phyloP scores from a whole-genome alignment of 2,329 filamentous ascomycete species.

The Pleoardoris graminearum region DNA sequence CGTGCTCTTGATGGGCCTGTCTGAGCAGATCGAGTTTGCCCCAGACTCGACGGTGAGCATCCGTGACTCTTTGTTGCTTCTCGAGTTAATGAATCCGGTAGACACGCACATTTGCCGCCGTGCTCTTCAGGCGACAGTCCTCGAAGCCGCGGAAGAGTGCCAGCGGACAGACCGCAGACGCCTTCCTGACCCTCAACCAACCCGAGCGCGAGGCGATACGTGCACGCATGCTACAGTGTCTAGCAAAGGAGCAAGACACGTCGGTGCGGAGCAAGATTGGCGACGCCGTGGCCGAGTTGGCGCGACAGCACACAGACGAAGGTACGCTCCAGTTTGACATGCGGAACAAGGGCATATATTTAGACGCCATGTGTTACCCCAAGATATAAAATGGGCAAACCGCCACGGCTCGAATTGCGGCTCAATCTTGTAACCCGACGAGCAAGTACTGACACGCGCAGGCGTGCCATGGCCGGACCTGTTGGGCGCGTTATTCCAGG shows the following conservation, averaged over 20 bases:
- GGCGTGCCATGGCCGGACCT: constrained; percentile 89
- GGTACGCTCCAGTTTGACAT: constrained; percentile 59
- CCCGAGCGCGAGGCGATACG: constrained; percentile 79
- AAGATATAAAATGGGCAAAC: no score
- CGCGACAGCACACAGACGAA: constrained; percentile 90
- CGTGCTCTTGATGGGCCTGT: constrained; percentile 88
- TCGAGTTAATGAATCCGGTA: constrained; percentile 44
- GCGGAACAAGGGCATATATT: not conserved
- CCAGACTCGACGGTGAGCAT: constrained; percentile 69
- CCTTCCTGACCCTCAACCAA: constrained; percentile 77
- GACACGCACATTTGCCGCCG: constrained; percentile 88
- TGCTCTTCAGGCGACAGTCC: constrained; percentile 91
- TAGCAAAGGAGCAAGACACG: constrained; percentile 72
- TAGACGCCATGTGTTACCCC: no score
- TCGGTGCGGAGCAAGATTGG: constrained; percentile 91
- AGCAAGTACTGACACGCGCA: constrained; percentile 44
- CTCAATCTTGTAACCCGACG: not conserved
- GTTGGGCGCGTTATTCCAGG: constrained; percentile 80
- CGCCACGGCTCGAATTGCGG: no score
- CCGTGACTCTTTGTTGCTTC: not conserved
- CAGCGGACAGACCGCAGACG: constrained; percentile 73
- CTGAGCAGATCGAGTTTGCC: constrained; percentile 85
- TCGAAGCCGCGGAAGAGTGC: constrained; percentile 80
- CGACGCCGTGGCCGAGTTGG: constrained; percentile 95
- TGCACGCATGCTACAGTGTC: constrained; percentile 77